phyloP scores from a whole-genome alignment of 129 eudicot genomes.

The Sambucus nigra region DNA sequence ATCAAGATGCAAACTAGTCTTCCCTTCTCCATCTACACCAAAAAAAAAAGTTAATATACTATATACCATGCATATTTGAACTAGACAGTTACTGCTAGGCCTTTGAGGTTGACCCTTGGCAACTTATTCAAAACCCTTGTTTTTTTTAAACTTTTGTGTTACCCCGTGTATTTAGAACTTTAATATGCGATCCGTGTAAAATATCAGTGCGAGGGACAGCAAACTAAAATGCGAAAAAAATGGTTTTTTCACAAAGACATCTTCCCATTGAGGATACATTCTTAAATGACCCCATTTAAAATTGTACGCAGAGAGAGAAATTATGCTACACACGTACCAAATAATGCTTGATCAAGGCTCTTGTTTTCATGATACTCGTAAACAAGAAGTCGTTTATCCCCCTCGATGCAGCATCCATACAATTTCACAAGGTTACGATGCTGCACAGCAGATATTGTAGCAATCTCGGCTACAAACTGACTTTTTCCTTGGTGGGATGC shows the following conservation, averaged over 20 bases:
- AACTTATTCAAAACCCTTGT: no score
- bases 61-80: no score
- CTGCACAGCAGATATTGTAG: slow-evolving; percentile 72
- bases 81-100: no score
- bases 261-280: no score
- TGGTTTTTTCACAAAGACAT: no score
- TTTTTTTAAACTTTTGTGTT: no score
- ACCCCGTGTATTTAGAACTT: no score
- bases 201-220: no score
- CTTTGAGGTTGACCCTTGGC: no score
- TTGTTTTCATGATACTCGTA: slow-evolving; percentile 76
- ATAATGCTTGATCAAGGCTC: slow-evolving; percentile 77
- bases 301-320: background rate
- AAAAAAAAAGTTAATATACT: background rate
- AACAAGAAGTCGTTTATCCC: slow-evolving; percentile 64
- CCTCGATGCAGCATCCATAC: slow-evolving; percentile 84
- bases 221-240: no score
- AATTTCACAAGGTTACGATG: slow-evolving; percentile 79
- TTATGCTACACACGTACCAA: slow-evolving; percentile 23
- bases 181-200: no score
- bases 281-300: no score
- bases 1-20: slow-evolving; percentile 32
- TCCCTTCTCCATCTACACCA: slow-evolving; percentile 39
- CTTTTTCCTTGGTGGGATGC: slow-evolving; percentile 72
- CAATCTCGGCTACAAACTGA: slow-evolving; percentile 75